Evolutionary conservation across 1,284 basidiomycete species (phyloP).

Genomic region (Agroathelia rolfsii): DNA sequence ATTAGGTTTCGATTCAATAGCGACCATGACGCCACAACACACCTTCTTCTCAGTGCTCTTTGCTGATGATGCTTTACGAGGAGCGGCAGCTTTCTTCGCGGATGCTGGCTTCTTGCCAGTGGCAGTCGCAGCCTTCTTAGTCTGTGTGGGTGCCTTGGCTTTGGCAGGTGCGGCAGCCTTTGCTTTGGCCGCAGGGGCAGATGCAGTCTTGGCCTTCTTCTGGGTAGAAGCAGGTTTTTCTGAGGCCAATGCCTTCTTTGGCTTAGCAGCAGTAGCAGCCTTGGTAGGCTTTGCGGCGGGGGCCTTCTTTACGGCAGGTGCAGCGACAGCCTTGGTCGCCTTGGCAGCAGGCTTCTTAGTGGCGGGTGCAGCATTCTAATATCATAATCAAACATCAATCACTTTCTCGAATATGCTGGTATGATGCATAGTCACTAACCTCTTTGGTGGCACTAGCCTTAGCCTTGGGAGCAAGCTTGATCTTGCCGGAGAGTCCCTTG

Average conservation of each 20-base stretch:
- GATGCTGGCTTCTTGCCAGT: conserved; percentile 16
- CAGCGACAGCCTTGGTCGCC: conserved; percentile 21
- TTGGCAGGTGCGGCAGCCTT: conserved; percentile 23
- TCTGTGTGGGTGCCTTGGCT: conserved; percentile 21
- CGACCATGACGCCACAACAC: conserved; percentile 1
- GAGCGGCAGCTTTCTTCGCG: conserved; percentile 17
- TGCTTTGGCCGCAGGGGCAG: conserved; percentile 20
- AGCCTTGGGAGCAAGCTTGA: conserved; percentile 52
- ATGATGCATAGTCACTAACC: conserved; percentile 26
- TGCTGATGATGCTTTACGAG: conserved; percentile 31
- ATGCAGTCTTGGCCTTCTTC: conserved; percentile 22
- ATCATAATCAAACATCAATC: conserved; percentile 18
- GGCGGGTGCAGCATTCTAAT: conserved; percentile 21
- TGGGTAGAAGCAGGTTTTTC: no score
- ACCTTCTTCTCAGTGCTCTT: conserved; percentile 34
- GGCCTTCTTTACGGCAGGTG: conserved; percentile 28
- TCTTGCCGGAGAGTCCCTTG: conserved; percentile 66
- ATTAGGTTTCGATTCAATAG: conserved; percentile 1
- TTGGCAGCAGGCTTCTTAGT: conserved; percentile 26
- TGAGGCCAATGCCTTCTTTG: conserved; percentile 22
- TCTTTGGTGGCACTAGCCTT: conserved; percentile 47
- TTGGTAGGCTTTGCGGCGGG: conserved; percentile 19
- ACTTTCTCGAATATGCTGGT: neutral
- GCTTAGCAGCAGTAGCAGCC: conserved; percentile 23
- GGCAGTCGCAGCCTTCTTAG: conserved; percentile 10